Base-by-base conservation (phyloP, 495 filamentous ascomycete genomes). In the Penicillium mononematosum region DNA sequence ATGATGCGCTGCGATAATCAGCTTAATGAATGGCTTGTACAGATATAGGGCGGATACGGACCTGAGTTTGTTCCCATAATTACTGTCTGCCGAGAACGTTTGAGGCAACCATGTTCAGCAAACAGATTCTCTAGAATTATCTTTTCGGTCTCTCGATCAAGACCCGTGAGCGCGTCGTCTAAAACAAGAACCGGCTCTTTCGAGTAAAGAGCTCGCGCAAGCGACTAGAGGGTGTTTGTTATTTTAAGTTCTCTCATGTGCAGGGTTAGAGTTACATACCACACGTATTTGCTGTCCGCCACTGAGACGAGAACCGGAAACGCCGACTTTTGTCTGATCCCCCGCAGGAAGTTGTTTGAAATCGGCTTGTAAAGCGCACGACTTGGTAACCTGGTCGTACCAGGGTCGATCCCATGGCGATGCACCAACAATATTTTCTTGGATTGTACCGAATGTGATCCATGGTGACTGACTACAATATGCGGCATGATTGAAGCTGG, bases 371-470 rank as follows among this genome's bases (percentile, higher is more conserved):
- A 90, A 70, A 17, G 80, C 83, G 60, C 84, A 87, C 20, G 83
- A 82, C 41, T 80, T 63, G 10, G 88, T 61, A 14, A 83, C 78
- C 39, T 74, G 72, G 27, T 76, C 71, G 58, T 84, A 85, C 29
- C 80, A 76, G 5, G 29, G 29, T 51, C 76, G 71, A 55, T 92
- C 87, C 56, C 85, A 87, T 2, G 71, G 78, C 27, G 81, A 79
- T 38, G 82, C 83, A 64, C 91, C 91, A 5, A 89, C 64, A 41
- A 91, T 88, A 56, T 89, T 90, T 22, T 91, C 82, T n/a, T 83
- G 82, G 43, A 93, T 85, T 41, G 83, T 90, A 79, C 89, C 90
- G 62, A 85, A 90, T 60, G 89, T 86, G 6, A 93, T 79, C 89
- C 89, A 93, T 16, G 89, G 86, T 1, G 82, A 83, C 61, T 93